These are phyloP conservation scores for Colletotrichum cuscutae DNA, from an alignment of 2,329 filamentous ascomycete species.

Conservation along the genomic window DNA sequence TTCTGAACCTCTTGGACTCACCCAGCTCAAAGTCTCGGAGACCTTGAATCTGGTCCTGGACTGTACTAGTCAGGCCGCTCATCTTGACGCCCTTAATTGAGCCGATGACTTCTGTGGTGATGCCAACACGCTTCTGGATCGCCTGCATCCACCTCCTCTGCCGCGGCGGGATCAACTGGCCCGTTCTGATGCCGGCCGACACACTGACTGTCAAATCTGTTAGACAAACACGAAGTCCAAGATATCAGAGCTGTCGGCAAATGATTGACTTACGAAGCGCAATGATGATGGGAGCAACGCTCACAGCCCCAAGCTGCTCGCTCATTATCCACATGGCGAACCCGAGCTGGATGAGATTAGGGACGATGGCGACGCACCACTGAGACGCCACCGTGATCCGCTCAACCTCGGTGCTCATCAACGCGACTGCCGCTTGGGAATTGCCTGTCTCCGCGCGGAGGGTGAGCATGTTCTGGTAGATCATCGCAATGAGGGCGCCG, in stretches of 20 bases:
- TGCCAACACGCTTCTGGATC: constrained; percentile 59
- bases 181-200: not conserved
- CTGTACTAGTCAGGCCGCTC: constrained; percentile 55
- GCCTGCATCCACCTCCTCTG: constrained; percentile 55
- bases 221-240: not conserved
- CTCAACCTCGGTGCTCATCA: constrained; percentile 44
- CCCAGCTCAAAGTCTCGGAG: constrained; percentile 37
- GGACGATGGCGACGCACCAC: constrained; percentile 36
- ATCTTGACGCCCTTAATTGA: constrained; percentile 64
- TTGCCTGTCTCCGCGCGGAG: constrained; percentile 30
- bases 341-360: constrained; percentile 35
- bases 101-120: constrained; percentile 57
- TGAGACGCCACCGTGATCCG: constrained; percentile 39
- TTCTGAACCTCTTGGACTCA: constrained; percentile 28
- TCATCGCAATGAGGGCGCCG: constrained; percentile 40
- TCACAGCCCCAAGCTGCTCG: constrained; percentile 50
- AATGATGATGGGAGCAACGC: constrained; percentile 52
- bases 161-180: not conserved
- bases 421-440: constrained; percentile 37
- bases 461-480: constrained; percentile 40
- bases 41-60: constrained; percentile 37
- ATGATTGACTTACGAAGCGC: constrained; percentile 38
- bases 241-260: constrained; percentile 29
- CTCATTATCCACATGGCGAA: constrained; percentile 42
- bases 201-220: not conserved